Percentiles rank a stretch among this genome's conserved stretches.
Conservation (phyloP, 306 rosid species). For the Malus sylvestris region DNA sequence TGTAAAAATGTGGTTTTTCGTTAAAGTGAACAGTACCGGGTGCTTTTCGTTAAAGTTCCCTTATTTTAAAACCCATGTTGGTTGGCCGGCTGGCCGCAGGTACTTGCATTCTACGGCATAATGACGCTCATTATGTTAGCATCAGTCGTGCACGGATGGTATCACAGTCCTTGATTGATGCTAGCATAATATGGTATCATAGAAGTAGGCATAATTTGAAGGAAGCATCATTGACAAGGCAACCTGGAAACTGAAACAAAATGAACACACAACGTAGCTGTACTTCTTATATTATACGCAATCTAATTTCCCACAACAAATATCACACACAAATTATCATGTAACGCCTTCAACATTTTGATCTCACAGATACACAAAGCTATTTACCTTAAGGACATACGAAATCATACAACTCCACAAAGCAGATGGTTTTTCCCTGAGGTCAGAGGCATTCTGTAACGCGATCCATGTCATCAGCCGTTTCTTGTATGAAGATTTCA, state of each 20-base stretch:
- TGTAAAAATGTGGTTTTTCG: no score
- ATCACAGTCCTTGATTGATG: no score
- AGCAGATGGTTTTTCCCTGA: background rate
- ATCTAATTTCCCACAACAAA: background rate
- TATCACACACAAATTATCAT: background rate
- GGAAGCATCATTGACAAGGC: background rate
- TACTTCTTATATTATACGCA: background rate
- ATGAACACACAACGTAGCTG: background rate
- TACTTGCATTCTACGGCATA: background rate
- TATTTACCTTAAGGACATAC: background rate
- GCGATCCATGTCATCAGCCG: conserved; percentile 30
- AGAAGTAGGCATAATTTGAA: background rate
- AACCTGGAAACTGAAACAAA: background rate
- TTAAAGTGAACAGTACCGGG: no score
- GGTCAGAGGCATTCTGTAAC: conserved; percentile 22
- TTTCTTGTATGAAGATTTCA: conserved; percentile 47
- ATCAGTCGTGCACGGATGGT: no score
- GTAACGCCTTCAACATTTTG: background rate
- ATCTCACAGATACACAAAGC: background rate
- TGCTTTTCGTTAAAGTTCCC: no score
- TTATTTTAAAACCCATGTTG: background rate
- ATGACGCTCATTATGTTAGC: no score
- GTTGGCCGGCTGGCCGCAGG: background rate
- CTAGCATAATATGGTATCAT: background rate
- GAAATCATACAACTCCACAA: background rate